Evolutionary conservation across 768 basidiomycete genomes (phyloP).

Genomic region (Auriculariales sp.): DNA sequence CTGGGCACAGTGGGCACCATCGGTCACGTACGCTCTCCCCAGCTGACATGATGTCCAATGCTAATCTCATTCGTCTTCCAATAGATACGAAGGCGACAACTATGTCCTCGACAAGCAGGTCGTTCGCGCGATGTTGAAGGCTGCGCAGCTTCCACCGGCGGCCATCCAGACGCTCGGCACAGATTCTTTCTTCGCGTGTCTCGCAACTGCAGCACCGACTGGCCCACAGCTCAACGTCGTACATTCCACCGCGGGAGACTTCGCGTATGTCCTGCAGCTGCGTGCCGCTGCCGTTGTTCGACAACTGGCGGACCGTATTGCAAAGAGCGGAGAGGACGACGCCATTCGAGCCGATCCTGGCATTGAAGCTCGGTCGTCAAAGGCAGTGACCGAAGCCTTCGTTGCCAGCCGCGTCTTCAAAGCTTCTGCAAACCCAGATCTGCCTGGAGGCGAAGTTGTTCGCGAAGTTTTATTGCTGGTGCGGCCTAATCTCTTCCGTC

Average conservation of each 20-base stretch:
- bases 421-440: constrained; percentile 24
- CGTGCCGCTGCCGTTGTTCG: constrained; percentile 49
- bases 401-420: constrained; percentile 39
- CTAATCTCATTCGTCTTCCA: background rate
- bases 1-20: constrained; percentile 5
- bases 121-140: constrained; percentile 54
- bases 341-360: constrained; percentile 32
- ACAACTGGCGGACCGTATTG: constrained; percentile 21
- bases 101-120: constrained; percentile 65
- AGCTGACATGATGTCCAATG: background rate
- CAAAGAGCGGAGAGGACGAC: constrained; percentile 13
- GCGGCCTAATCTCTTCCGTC: constrained; percentile 8
- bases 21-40: constrained; percentile 3
- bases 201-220: background rate
- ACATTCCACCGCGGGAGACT: no score
- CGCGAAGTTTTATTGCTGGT: constrained; percentile 15
- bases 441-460: constrained; percentile 11
- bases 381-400: constrained; percentile 56
- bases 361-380: constrained; percentile 40
- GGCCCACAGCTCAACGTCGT: background rate
- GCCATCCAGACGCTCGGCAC: background rate
- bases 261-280: constrained; percentile 34
- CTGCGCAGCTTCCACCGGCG: constrained; percentile 19
- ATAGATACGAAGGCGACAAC: constrained; percentile 67
- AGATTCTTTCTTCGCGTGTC: background rate